A percentile compares a stretch with the other conserved stretches of the same genome.
phyloP scores from a whole-genome alignment of 306 rosid species.

The Prunus mira region DNA sequence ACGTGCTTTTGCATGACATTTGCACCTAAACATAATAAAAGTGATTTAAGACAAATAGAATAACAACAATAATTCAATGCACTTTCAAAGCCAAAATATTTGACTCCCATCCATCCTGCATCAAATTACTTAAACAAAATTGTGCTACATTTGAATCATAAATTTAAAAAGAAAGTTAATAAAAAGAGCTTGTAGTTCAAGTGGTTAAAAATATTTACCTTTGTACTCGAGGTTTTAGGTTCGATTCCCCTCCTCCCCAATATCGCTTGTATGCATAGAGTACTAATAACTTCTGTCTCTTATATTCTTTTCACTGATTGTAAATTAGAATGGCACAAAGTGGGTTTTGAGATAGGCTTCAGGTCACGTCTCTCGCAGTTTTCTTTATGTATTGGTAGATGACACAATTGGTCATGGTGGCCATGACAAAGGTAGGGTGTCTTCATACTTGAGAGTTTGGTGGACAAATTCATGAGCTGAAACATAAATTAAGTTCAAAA shows the following conservation, averaged over 20 bases:
- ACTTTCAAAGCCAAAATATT: constrained; percentile 23
- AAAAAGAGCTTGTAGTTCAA: no score
- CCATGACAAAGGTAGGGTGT: neutral
- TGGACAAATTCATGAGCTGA: constrained; percentile 16
- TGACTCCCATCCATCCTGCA: neutral
- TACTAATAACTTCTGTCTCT: no score
- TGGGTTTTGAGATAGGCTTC: neutral
- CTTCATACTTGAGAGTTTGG: neutral
- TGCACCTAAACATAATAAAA: neutral
- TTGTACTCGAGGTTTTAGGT: accelerated
- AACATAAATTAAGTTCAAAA: constrained; percentile 18
- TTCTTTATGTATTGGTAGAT: neutral
- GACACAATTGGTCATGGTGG: neutral
- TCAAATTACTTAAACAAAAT: neutral
- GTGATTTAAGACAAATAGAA: neutral
- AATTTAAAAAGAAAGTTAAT: no score
- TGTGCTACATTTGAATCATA: neutral
- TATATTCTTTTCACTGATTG: neutral
- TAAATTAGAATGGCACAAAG: neutral
- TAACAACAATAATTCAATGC: neutral
- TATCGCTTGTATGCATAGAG: no score
- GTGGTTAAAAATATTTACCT: accelerated
- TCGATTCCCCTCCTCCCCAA: accelerated
- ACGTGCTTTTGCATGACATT: neutral
- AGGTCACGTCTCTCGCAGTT: neutral